phyloP scores from a whole-genome alignment of 148 eudicot species.

The Nepenthes mirabilis region DNA sequence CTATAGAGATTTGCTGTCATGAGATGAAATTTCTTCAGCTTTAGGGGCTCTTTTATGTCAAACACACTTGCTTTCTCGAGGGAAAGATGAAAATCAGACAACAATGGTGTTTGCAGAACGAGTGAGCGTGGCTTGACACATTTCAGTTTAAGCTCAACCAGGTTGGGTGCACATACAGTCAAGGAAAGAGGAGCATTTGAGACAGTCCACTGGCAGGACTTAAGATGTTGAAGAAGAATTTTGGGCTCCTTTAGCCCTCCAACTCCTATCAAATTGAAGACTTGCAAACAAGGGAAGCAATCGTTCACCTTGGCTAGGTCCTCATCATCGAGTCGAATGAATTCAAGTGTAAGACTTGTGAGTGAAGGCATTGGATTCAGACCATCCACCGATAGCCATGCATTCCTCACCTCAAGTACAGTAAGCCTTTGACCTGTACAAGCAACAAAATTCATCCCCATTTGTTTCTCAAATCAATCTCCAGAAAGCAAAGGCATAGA shows the following conservation, averaged over 20 bases:
- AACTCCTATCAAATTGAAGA: slow-evolving; percentile 53
- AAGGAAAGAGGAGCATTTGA: slow-evolving; percentile 55
- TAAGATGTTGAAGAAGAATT: slow-evolving; percentile 40
- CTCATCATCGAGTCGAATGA: slow-evolving; percentile 54
- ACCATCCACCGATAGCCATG: slow-evolving; percentile 57
- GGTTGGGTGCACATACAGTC: slow-evolving; percentile 38
- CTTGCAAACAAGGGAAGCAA: slow-evolving; percentile 39
- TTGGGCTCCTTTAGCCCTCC: slow-evolving; percentile 54
- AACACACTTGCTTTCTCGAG: slow-evolving; percentile 25
- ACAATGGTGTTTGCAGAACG: slow-evolving; percentile 33
- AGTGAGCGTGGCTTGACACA: slow-evolving; percentile 41
- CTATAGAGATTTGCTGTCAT: slow-evolving; percentile 19
- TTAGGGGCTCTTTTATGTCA: slow-evolving; percentile 16
- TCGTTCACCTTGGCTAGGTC: slow-evolving; percentile 36
- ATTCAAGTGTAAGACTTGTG: slow-evolving; percentile 49
- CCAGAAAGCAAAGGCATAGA: no score
- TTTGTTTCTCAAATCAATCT: neutral
- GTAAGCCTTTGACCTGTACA: slow-evolving; percentile 33
- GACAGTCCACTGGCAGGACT: slow-evolving; percentile 36
- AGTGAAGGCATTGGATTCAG: slow-evolving; percentile 37
- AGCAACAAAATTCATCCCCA: neutral
- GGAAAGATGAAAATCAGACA: slow-evolving; percentile 38
- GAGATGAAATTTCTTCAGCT: slow-evolving; percentile 31
- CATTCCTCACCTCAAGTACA: slow-evolving; percentile 42
- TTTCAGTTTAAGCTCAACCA: slow-evolving; percentile 37